Base-by-base conservation (phyloP, 2,329 filamentous ascomycete genomes). In the Didymella arachidicola region DNA sequence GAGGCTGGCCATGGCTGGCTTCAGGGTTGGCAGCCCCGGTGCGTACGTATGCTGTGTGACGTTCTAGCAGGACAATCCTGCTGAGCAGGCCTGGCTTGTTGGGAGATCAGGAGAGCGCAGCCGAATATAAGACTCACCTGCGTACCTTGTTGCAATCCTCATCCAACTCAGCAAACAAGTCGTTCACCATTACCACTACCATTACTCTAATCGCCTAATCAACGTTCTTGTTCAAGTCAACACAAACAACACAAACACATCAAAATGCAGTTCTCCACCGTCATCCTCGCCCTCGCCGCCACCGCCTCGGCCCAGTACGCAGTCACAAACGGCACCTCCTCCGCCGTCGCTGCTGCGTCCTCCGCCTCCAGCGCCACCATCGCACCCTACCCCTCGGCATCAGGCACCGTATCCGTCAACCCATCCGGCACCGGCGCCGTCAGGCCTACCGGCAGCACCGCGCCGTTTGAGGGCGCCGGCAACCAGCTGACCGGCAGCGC, bases 231-330 rank as follows among this genome's bases (percentile, higher is more conserved):
- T 43, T 16, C 25, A 41, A 36, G 10, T 38, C 53, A 41, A 44
- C n/a, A n/a, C 34, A 30, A 42, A 34, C 45, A 50, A 29, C 12
- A 53, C 41, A 30, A 30, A 61, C 46, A 61, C 44, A 53, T 52
- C 57, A 58, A 56, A 43, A 74, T 75, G 72, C 72, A 73, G 59
- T 72, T 75, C 70, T 69, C 72, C 57, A 49, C 68, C 63, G 36
- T 70, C 63, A 47, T 66, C 62, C 47, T 71, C 61, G 65, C 67
- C 41, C 63, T 72, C 51, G 67, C 71, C 52, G 70, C 70, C 58
- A 69, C 69, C 48, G 60, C 69, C 25, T 63, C 69, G 22, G 72
- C 72, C 43, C 53, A 62, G 18, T 70, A 67, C 60, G 49, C 63
- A 57, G 57, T 66, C 39, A 38, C 46, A 58, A 72, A 74, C 67